Conservation (phyloP, 768 basidiomycete genomes). For the Daedalea quercina region DNA sequence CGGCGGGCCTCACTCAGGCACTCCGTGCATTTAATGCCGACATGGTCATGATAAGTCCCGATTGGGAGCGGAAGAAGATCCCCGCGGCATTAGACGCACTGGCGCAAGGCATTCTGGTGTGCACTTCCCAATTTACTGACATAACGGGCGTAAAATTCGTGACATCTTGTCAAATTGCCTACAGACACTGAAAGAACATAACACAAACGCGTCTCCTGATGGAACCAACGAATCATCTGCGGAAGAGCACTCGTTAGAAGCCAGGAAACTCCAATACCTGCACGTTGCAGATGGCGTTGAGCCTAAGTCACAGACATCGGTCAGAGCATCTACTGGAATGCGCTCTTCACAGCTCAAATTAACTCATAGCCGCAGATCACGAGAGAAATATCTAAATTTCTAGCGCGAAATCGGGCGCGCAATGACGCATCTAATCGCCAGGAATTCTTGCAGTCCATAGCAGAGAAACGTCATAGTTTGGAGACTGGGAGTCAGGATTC, state of each 20-base stretch:
- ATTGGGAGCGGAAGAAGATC: constrained; percentile 56
- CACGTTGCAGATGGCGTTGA: constrained; percentile 38
- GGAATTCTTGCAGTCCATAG: constrained; percentile 61
- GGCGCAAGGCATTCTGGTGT: constrained; percentile 43
- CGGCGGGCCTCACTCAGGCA: constrained; percentile 52
- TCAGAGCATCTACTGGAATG: constrained; percentile 28
- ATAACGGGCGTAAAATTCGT: neutral
- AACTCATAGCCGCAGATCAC: constrained; percentile 36
- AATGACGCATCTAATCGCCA: constrained; percentile 73
- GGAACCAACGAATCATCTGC: constrained; percentile 22
- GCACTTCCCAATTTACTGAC: constrained; percentile 13
- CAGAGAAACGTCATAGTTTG: constrained; percentile 45
- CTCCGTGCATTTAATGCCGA: constrained; percentile 62
- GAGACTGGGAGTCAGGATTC: constrained; percentile 23
- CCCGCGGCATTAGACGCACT: constrained; percentile 49
- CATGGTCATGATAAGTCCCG: constrained; percentile 59
- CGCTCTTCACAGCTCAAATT: neutral
- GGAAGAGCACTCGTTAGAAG: constrained; percentile 41
- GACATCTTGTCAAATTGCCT: neutral
- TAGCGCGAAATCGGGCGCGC: constrained; percentile 62
- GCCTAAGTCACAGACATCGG: constrained; percentile 52
- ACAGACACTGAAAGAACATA: neutral
- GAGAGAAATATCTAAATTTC: constrained; percentile 64
- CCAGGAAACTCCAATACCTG: constrained; percentile 62
- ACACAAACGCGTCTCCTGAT: neutral